These are phyloP conservation scores for Annulohypoxylon bovei DNA, from an alignment of 495 filamentous ascomycete genomes.

Conservation along the genomic window DNA sequence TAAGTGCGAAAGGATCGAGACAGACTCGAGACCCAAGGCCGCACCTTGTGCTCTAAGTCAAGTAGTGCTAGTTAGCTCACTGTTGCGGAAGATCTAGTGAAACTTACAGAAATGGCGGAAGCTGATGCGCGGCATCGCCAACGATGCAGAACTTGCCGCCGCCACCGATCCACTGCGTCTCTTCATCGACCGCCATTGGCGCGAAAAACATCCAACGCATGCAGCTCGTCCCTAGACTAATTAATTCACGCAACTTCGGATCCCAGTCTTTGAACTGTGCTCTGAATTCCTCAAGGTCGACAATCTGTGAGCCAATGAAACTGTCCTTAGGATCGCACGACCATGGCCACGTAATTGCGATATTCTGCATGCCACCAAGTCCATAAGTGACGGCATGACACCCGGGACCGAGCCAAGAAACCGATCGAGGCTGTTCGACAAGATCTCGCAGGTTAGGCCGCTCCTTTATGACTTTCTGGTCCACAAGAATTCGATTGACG, in stretches of 20 bases:
- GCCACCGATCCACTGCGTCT: neutral
- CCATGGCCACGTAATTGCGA: neutral
- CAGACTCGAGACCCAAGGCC: too few species aligned
- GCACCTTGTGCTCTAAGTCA: too few species aligned
- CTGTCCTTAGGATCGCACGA: neutral
- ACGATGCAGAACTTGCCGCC: neutral
- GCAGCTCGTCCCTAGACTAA: neutral
- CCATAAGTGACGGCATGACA: neutral
- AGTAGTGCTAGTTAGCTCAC: too few species aligned
- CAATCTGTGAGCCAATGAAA: neutral
- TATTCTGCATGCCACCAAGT: neutral
- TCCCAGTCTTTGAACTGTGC: neutral
- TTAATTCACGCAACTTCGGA: neutral
- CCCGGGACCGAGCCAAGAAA: neutral
- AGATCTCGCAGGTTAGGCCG: too few species aligned
- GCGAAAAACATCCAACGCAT: neutral
- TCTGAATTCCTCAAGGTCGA: neutral
- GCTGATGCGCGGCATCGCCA: neutral
- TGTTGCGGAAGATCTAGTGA: too few species aligned
- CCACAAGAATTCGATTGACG: too few species aligned
- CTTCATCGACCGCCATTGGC: neutral
- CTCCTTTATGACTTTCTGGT: too few species aligned
- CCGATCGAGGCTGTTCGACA: too few species aligned
- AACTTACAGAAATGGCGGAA: neutral
- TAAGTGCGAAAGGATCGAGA: too few species aligned